phyloP scores from a whole-genome alignment of 2,329 filamentous ascomycete species.

The Claviceps paspali region DNA sequence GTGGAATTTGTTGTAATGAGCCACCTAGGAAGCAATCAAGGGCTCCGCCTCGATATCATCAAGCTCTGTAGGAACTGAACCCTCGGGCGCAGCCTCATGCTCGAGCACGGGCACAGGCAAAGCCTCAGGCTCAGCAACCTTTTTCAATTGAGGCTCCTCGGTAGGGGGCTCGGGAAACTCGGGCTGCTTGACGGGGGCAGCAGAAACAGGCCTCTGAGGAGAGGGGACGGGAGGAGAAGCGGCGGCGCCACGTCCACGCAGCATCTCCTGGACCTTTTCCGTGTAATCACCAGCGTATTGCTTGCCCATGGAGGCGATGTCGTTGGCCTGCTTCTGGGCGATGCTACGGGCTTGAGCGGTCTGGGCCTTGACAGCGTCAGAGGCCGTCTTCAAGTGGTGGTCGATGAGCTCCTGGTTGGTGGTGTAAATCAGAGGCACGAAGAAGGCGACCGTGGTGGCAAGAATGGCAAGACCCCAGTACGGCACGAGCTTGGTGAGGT shows the following conservation, averaged over 20 bases:
- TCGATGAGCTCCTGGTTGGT: conserved; percentile 58
- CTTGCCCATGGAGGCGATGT: conserved; percentile 48
- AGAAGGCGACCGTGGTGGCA: conserved; percentile 42
- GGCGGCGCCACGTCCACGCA: conserved; percentile 33
- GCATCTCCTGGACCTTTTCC: conserved; percentile 49
- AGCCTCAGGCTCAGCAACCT: conserved; percentile 10
- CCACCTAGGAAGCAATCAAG: conserved; percentile 15
- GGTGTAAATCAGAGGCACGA: conserved; percentile 48
- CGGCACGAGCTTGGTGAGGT: conserved; percentile 53
- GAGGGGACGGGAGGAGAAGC: conserved; percentile 24
- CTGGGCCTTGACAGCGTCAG: conserved; percentile 44
- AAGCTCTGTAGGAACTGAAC: conserved; percentile 12
- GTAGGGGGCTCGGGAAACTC: conserved; percentile 23
- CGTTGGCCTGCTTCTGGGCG: conserved; percentile 48
- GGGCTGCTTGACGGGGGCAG: conserved; percentile 12
- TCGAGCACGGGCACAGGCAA: too few species aligned
- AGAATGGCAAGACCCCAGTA: conserved; percentile 54
- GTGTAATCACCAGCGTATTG: conserved; percentile 54
- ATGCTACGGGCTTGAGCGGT: conserved; percentile 45
- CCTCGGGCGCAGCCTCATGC: neutral
- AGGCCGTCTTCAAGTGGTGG: conserved; percentile 40
- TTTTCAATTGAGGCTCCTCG: conserved; percentile 16
- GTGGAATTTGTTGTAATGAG: conserved; percentile 12
- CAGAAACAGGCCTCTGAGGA: conserved; percentile 18
- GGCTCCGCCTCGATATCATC: conserved; percentile 15